Evolutionary conservation across 352 stramenopile species (phyloP), one percentile per base, ranked within the genome.

Genomic region (Phytophthora crassamura): DNA sequence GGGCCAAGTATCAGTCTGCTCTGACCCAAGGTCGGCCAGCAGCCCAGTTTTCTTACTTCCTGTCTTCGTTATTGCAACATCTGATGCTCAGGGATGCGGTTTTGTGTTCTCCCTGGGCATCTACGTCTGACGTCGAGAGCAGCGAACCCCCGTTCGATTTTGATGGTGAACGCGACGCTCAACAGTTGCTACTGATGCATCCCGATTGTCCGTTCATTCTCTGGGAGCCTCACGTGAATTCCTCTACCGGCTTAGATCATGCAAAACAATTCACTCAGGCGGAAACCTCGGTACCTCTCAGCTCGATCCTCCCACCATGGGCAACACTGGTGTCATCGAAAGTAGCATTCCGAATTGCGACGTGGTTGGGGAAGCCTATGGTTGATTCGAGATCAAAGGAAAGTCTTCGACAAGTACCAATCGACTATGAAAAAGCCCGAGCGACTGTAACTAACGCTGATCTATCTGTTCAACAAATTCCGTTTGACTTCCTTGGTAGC

Each of bases 1-100:
- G n/a, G 49, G 58, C 64, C 28, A 68, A 48, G 14, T 72, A 68
- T 25, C 58, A 64, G 18, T 59, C 39, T 50, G 38, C 49, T 28
- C 40, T 58, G 18, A 46, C 28, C 16, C 42, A 56, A 22, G 35
- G n/a, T 16, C 34, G 25, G 45, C 34, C 20, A 16, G 6, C 47
- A 18, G 66, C 41, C 10, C 54, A 67, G 9, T 74, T 74, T 43
- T 65, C 66, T n/a, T 57, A 46, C 7, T 74, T 74, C 45, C 39
- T 67, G 11, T 69, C 66, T 10, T 66, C 35, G 43, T 35, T 74
- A 22, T 42, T 74, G 36, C 48, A 58, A 15, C 36, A 63, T 12
- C 11, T 32, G 35, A 25, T 41, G 22, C 18, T 74, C 10, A 47
- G 53, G 38, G 42, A 69, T 9, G 47, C 33, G 9, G 15, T 69